Conservation (phyloP, 2,329 filamentous ascomycete species). For the Colletotrichum caudatum region DNA sequence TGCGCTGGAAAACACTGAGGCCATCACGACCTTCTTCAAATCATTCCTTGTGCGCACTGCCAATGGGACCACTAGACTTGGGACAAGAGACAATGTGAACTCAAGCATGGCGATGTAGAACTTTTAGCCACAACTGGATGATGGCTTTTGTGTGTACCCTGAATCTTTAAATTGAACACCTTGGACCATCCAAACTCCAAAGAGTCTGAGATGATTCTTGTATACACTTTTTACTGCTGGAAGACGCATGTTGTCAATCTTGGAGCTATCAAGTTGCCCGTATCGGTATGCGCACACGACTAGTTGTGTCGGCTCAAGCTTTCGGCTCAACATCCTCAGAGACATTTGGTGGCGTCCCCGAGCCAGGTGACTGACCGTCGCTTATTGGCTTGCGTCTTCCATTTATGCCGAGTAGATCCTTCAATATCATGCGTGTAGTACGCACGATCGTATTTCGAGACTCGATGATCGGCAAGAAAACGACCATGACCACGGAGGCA, state of each 20-base stretch:
- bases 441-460: constrained; percentile 37
- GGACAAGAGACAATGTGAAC: neutral
- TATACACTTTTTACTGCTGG: neutral
- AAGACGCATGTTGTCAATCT: neutral
- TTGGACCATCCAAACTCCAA: neutral
- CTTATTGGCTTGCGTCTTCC: neutral
- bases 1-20: neutral
- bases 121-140: no score
- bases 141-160: neutral
- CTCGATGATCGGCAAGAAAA: constrained; percentile 40
- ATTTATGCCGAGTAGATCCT: constrained; percentile 29
- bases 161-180: neutral
- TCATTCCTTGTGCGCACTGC: neutral
- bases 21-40: constrained; percentile 1
- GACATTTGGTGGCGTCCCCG: constrained; percentile 26
- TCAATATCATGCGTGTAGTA: constrained; percentile 38
- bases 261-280: neutral
- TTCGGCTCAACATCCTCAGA: constrained; percentile 27
- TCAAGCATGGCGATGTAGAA: neutral
- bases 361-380: constrained; percentile 28
- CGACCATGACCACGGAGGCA: constrained; percentile 41
- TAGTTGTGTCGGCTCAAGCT: neutral
- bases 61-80: neutral
- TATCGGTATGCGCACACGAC: no score
- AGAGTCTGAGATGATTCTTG: no score